Evolutionary conservation across 139 green algal genomes (phyloP).

Genomic region (Chlorella sp.): DNA sequence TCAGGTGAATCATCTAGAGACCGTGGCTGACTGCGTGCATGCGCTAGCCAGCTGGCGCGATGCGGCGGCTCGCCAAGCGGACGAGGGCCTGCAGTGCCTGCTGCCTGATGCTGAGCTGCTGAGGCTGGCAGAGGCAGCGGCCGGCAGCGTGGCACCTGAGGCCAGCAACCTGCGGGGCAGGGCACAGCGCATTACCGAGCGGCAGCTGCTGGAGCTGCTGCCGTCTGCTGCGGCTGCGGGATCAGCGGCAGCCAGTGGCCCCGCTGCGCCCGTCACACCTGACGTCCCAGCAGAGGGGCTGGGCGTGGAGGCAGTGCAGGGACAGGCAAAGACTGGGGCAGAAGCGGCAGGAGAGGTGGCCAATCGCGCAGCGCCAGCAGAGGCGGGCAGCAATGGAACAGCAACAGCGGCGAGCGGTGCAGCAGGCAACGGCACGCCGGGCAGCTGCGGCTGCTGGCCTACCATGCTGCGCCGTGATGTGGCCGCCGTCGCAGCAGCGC

Average conservation of each 20-base stretch:
- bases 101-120: conserved; percentile 59
- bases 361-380: neutral
- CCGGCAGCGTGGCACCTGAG: neutral
- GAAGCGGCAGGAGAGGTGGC: too few relatives aligned
- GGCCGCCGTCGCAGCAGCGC: neutral
- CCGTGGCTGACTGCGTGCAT: conserved; percentile 47
- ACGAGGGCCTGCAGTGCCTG: conserved; percentile 55
- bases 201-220: conserved; percentile 11
- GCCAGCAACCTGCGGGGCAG: conserved; percentile 1
- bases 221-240: neutral
- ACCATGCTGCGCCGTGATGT: neutral
- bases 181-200: neutral
- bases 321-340: too few relatives aligned
- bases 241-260: neutral
- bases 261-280: neutral
- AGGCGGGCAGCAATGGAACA: neutral
- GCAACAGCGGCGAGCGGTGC: neutral
- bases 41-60: conserved; percentile 72
- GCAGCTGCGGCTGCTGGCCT: neutral
- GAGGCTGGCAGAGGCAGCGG: conserved; percentile 21
- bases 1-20: conserved; percentile 16
- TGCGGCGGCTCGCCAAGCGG: conserved; percentile 39
- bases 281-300: neutral
- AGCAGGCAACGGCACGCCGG: neutral
- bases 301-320: neutral